Conservation (phyloP, 1,139 yeast genomes). For the Nakaseomyces kungkrabaensis region DNA sequence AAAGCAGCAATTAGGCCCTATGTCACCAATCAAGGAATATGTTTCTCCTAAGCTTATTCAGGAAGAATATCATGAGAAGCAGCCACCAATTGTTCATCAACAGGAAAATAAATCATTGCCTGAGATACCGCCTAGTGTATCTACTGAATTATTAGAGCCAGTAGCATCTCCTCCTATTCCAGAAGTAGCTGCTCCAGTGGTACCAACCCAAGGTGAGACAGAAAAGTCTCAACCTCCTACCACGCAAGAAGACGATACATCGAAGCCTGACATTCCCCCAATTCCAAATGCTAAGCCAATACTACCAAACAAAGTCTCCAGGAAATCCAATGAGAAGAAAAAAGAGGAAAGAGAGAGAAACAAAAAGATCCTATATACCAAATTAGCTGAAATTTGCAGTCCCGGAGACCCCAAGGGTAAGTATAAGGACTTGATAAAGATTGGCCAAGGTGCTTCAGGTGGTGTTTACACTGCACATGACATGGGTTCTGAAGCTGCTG, state of each 20-base stretch:
- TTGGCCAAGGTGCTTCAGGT: constrained; percentile 98
- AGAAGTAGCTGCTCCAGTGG: background rate
- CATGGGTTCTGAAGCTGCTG: constrained; percentile 47
- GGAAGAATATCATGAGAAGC: background rate
- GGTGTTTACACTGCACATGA: constrained; percentile 92
- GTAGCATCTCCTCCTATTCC: background rate
- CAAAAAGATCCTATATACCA: constrained; percentile 61
- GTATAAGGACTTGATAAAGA: constrained; percentile 63
- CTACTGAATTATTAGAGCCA: background rate
- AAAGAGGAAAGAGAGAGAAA: constrained; percentile 62
- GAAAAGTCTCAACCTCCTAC: background rate
- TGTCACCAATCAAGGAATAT: constrained; percentile 2
- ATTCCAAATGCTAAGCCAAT: constrained; percentile 1
- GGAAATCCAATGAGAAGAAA: constrained; percentile 30
- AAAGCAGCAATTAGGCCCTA: background rate
- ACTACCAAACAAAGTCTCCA: background rate
- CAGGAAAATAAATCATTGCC: background rate
- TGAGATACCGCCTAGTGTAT: background rate
- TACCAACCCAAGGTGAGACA: no score
- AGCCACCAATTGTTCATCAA: background rate
- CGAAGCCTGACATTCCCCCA: background rate
- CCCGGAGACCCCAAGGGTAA: constrained; percentile 76
- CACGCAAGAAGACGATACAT: background rate
- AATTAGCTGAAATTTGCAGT: constrained; percentile 67
- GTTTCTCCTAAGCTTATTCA: background rate